Evolutionary conservation across 176 grass and related monocot species (phyloP).

Genomic region (Triticum monococcum): DNA sequence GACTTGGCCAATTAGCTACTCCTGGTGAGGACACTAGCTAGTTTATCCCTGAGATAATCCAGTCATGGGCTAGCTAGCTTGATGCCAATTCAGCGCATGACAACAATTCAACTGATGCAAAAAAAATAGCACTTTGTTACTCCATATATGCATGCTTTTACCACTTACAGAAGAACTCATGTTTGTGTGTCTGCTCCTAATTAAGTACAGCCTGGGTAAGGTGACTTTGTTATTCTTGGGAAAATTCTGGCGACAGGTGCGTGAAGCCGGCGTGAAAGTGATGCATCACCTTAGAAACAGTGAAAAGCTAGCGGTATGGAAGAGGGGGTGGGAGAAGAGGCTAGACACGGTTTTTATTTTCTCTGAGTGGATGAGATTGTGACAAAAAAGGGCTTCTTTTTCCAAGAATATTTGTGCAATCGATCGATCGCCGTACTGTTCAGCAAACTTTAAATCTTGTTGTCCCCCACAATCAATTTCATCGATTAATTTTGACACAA

Average conservation of each 20-base stretch:
- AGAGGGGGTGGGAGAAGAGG: neutral
- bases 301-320: constrained; percentile 1
- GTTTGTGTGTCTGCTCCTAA: neutral
- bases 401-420: neutral
- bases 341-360: neutral
- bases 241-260: neutral
- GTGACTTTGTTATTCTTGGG: neutral
- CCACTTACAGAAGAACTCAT: too few species aligned
- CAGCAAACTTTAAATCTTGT: neutral
- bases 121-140: neutral
- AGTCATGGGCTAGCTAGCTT: neutral
- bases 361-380: neutral
- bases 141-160: too few species aligned
- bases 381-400: neutral
- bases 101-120: neutral
- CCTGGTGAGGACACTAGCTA: neutral
- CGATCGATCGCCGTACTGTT: neutral
- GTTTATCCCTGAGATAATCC: neutral
- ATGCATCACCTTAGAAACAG: constrained; percentile 15
- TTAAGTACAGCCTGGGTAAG: neutral
- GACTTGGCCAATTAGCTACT: neutral
- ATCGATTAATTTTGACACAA: neutral
- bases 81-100: neutral
- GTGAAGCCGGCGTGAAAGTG: neutral
- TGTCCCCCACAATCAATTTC: neutral